These are phyloP conservation scores for Blastobotrys indianensis DNA, from an alignment of 1,139 yeast genomes.

Conservation along the genomic window DNA sequence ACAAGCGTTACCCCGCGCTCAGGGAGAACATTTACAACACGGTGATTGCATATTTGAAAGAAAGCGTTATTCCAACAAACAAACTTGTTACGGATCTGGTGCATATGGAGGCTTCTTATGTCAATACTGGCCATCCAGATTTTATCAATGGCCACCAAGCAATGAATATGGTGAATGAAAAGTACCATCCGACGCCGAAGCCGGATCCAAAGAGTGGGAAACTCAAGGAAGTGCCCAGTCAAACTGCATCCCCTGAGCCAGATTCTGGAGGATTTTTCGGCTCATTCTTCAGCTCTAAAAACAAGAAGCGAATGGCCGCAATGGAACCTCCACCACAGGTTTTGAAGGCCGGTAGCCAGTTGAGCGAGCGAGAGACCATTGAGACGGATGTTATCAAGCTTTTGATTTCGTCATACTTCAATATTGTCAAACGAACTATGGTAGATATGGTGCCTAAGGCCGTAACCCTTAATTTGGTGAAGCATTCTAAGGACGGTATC, in stretches of 20 bases:
- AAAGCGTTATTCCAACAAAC: constrained; percentile 77
- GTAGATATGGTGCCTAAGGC: constrained; percentile 95
- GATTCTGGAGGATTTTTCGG: constrained; percentile 63
- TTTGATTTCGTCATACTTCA: constrained; percentile 81
- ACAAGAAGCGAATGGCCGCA: constrained; percentile 87
- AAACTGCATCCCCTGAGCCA: constrained; percentile 30
- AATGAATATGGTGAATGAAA: constrained; percentile 89
- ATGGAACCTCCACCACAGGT: constrained; percentile 98
- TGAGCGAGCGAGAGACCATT: constrained; percentile 92
- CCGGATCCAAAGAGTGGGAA: constrained; percentile 92
- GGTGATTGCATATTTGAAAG: constrained; percentile 76
- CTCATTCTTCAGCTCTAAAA: constrained; percentile 86
- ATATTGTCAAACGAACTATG: constrained; percentile 88
- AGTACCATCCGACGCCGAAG: constrained; percentile 71
- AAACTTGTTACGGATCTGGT: constrained; percentile 79
- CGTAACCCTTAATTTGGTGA: constrained; percentile 84
- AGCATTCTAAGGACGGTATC: constrained; percentile 75
- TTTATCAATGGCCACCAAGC: constrained; percentile 92
- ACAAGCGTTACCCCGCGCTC: constrained; percentile 81
- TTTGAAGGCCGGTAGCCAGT: constrained; percentile 87
- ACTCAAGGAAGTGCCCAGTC: constrained; percentile 17
- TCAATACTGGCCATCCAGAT: constrained; percentile 97
- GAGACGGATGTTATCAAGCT: constrained; percentile 96
- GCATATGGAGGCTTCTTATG: constrained; percentile 81
- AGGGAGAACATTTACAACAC: constrained; percentile 79